Base-by-base conservation (phyloP, 2,329 filamentous ascomycete species). In the Ceratocystis albifundus region DNA sequence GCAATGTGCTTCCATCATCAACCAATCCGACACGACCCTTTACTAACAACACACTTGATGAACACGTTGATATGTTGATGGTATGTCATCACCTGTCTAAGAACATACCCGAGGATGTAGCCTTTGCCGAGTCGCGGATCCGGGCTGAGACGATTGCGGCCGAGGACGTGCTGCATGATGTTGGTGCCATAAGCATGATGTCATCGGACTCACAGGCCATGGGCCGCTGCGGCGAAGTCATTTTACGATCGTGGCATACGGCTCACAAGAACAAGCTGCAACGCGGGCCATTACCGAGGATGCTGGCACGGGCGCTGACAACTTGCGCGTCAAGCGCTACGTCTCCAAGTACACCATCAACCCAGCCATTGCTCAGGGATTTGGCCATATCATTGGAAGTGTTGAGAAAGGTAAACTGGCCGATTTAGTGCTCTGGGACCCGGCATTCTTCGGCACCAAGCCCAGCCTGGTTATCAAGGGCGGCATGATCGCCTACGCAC, bases 21-120 rank as follows among this genome's bases (percentile, higher is more conserved):
- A 97, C 93, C 0, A 97, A 96, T 74, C 93, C 93, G 0, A 97
- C 93, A 1, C 82, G 92, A 1, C 93, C 93, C 0, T 96, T 86
- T 76, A 97, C 93, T 1, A 80, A 82, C 70, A 96, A 97, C 78
- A 97, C 93, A 0, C 82, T 97, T 0, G 93, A 96, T 73, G 93
- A 97, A 76, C 93, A 97, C 76, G 83, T 96, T 15, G 93, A 97
- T 77, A 97, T 97, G 93, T 79, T 96, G 61, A 96, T 96, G 93
- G 90, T 96, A 46, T 97, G 93, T 79, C 93, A 97, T 75, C 93
- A 97, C 73, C 80, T 97, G 8, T 91, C 87, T 64, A 90, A 89
- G 75, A 87, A 96, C 76, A 96, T 96, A 68, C 90, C 92, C 67
- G 93, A 97, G 77, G 93, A 97, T 74, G 88, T 97, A 15, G 91